Base-by-base conservation (phyloP, 352 stramenopile genomes). In the Phytophthora kernoviae region DNA sequence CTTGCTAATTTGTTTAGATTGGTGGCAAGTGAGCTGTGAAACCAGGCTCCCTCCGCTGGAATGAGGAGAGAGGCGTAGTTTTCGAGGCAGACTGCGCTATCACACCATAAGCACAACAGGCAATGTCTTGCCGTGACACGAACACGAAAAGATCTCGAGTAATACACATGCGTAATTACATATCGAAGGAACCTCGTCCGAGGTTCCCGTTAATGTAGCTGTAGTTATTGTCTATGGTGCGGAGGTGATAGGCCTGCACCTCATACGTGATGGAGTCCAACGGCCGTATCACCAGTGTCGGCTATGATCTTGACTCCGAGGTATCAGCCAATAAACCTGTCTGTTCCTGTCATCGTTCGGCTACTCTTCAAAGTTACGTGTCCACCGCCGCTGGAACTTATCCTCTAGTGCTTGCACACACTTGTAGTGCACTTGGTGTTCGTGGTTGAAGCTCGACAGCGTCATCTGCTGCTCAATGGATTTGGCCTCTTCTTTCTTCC, bases 351-450 rank as follows among this genome's bases (percentile, higher is more conserved):
- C 20, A 30, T 30, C 24, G 3, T 30, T 30, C 21, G 47, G 10
- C 24, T 68, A 65, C 48, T 61, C 62, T 62, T 93, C 81, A 43
- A 79, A 93, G 62, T 91, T 91, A 46, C 81, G 83, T 51, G 69
- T 74, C 84, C 84, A 91, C 5, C 68, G 73, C 24, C 68, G 72
- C 39, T 84, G 54, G 32, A 91, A 84, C 34, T 74, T 80, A 3
- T 75, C 57, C 58, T 94, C 82, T 26, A 94, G 81, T 26, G 81
- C 84, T 43, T 88, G 54, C 18, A 94, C 81, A 53, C 82, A 94
- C 70, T 92, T 92, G 73, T 88, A 89, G 65, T 94, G 84, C 41
- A 94, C 55, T 58, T 85, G 78, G 49, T 94, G 75, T 50, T 86
- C 81, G 52, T 94, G 82, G 62, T 94, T 94, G 50, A 77, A 94